Base-by-base conservation (phyloP, 2,329 filamentous ascomycete species). In the Fusarium phyllophilum region DNA sequence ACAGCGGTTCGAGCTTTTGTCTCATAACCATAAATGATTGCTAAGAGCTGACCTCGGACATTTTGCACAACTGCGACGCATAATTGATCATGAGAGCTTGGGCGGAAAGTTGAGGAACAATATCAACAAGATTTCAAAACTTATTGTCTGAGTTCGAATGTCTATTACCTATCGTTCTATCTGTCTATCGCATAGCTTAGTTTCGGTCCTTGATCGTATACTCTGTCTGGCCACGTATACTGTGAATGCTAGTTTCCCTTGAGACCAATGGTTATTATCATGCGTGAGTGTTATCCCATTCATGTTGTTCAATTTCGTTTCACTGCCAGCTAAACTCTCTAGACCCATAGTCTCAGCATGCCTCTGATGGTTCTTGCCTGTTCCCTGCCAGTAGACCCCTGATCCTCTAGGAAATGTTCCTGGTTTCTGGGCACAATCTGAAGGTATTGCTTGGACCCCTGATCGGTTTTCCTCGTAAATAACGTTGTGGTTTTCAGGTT, bases 341-440 rank as follows among this genome's bases (percentile, higher is more conserved):
- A 22, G 22, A 0, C 26, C n/a, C 9, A 39, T 14, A 9, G 3
- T 4, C n/a, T 36, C 54, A 8, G 4, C 38, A 14, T 44, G 22
- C 3, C 42, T 33, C 0, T 9, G 24, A 3, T 36, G 26, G 0
- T 8, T 59, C 10, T 51, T 44, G n/a, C 48, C 36, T 5, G 34
- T 42, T 4, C 31, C 31, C 3, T 41, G 62, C 64, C 64, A 59
- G 17, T 59, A 59, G 3, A 22, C 2, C 12, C 48, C 60, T 5
- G 41, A 48, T 3, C 41, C 48, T 2, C 41, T 24, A 2, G 9
- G 6, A 8, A 46, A 31, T 0, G 8, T 6, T 15, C 46, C n/a
- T 0, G 24, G 29, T 24, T 24, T 33, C 5, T n/a, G 39, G 1
- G n/a, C 29, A 1, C 34, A 22, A 29, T 46, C 14, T 1, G 14